These are phyloP conservation scores for Syzygium jambos DNA, from an alignment of 345 rosid species.

Conservation along the genomic window DNA sequence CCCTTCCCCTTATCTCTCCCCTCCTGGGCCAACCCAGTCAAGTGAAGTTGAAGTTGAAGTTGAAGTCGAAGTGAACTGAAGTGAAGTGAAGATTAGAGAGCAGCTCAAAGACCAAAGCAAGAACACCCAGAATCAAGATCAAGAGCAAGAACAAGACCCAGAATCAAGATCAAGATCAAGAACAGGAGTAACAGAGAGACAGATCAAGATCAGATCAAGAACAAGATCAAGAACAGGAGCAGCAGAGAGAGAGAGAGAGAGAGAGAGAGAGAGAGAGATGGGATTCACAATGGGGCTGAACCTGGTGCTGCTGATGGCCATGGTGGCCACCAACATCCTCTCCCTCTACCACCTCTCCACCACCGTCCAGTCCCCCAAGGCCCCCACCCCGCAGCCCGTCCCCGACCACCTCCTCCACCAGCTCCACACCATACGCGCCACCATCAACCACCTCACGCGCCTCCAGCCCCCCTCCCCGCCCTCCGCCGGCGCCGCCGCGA, in stretches of 20 bases:
- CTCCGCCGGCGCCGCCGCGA: neutral
- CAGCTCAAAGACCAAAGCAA: neutral
- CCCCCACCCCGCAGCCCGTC: conserved; percentile 35
- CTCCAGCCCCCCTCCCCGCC: conserved; percentile 38
- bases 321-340: conserved; percentile 97
- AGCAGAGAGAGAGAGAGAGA: no score
- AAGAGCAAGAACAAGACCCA: neutral
- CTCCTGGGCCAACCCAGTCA: neutral
- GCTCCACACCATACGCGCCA: conserved; percentile 83
- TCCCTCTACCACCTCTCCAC: conserved; percentile 94
- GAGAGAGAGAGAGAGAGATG: conserved; percentile 14
- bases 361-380: conserved; percentile 46
- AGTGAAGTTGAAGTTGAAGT: neutral
- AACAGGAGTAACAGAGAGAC: no score
- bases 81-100: neutral
- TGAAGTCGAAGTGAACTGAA: neutral
- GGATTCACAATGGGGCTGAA: conserved; percentile 95
- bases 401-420: conserved; percentile 87
- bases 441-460: conserved; percentile 83
- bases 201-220: neutral
- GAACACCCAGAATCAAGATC: neutral
- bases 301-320: conserved; percentile 63
- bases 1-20: neutral
- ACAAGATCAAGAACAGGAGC: neutral
- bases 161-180: neutral